Percentiles rank a stretch among this genome's conserved stretches.
phyloP scores from a whole-genome alignment of 306 rosid genomes.

The Cercis canadensis region DNA sequence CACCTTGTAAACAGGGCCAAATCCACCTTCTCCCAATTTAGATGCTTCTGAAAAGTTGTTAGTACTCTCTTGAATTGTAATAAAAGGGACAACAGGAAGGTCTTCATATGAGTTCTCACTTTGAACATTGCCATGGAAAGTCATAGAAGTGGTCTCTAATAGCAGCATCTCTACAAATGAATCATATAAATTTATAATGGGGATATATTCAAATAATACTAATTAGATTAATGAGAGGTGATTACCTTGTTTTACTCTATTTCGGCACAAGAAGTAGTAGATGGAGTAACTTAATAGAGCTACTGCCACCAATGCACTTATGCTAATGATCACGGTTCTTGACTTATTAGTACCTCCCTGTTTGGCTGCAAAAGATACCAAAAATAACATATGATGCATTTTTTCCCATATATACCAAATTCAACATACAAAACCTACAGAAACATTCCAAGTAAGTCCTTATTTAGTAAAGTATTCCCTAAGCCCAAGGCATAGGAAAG shows the following conservation, averaged over 20 bases:
- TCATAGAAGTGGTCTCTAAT: neutral
- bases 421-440: too few relatives aligned
- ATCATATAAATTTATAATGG: too few relatives aligned
- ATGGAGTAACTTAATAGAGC: neutral
- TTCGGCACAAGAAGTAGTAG: too few relatives aligned
- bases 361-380: neutral
- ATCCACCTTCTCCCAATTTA: constrained; percentile 74
- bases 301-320: neutral
- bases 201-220: too few relatives aligned
- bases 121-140: neutral
- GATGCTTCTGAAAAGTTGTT: constrained; percentile 47
- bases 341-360: neutral
- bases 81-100: constrained; percentile 41
- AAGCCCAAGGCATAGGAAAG: too few relatives aligned
- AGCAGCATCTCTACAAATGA: neutral
- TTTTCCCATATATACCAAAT: too few relatives aligned
- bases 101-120: constrained; percentile 12
- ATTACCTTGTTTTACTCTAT: too few relatives aligned
- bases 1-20: constrained; percentile 68
- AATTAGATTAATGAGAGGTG: too few relatives aligned
- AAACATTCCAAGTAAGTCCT: too few relatives aligned
- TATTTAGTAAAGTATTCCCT: too few relatives aligned
- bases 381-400: too few relatives aligned
- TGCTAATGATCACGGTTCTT: neutral
- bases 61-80: constrained; percentile 20